phyloP scores from a whole-genome alignment of 305 asterid species.

The Fraxinus xanthoxyloides region DNA sequence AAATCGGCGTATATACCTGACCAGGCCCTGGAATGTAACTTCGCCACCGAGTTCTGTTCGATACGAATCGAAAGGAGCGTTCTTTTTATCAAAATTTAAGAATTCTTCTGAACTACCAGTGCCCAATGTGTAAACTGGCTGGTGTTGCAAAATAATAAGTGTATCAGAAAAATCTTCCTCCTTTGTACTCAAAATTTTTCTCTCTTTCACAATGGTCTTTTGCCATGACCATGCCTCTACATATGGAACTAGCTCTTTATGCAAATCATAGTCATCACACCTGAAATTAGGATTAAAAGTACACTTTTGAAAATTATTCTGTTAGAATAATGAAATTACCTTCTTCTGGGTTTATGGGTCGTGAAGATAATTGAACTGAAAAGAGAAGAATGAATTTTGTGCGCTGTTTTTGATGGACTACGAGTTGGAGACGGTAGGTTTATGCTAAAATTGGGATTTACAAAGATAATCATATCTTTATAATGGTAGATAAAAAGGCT shows the following conservation, averaged over 20 bases:
- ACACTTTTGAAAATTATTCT: neutral
- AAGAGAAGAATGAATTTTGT: neutral
- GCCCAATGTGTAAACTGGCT: constrained; percentile 84
- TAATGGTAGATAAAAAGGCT: neutral
- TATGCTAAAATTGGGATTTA: constrained; percentile 20
- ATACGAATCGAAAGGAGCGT: constrained; percentile 58
- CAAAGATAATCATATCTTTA: constrained; percentile 27
- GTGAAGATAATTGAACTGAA: constrained; percentile 14
- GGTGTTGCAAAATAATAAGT: constrained; percentile 71
- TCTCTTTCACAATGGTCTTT: constrained; percentile 56
- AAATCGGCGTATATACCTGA: constrained; percentile 43
- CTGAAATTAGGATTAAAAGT: constrained; percentile 29
- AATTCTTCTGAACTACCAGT: constrained; percentile 61
- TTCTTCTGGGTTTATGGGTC: constrained; percentile 40
- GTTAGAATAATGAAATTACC: constrained; percentile 30
- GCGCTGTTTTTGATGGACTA: constrained; percentile 25
- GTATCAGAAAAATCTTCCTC: constrained; percentile 57
- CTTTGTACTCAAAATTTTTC: constrained; percentile 35
- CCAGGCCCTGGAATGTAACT: constrained; percentile 92
- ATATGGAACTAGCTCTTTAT: constrained; percentile 69
- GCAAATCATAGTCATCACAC: constrained; percentile 70
- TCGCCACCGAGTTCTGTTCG: constrained; percentile 87
- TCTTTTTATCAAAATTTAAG: constrained; percentile 54
- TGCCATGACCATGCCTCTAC: constrained; percentile 88
- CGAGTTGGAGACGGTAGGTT: neutral